Percentiles rank a stretch among this genome's conserved stretches.
These are phyloP conservation scores for Nepenthes alata DNA, from an alignment of 179 eudicot species.

Conservation along the genomic window DNA sequence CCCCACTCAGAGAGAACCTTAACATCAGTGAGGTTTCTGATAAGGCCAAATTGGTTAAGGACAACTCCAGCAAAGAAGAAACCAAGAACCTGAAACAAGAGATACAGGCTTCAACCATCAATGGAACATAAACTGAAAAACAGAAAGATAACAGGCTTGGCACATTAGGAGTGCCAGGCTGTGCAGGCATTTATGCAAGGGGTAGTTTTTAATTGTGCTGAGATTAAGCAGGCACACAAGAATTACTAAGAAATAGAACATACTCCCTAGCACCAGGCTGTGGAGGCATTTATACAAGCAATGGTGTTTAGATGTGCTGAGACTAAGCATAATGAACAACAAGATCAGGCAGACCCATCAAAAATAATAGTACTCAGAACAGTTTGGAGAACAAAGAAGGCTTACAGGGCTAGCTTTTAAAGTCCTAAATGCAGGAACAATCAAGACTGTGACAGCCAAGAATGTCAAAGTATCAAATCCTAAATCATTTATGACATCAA, in stretches of 20 bases:
- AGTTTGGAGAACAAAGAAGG: not conserved
- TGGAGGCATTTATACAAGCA: no score
- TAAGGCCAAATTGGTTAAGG: conserved; percentile 84
- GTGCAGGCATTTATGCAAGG: not conserved
- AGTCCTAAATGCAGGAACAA: conserved; percentile 75
- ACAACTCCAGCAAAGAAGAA: conserved; percentile 96
- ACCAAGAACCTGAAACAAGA: conserved; percentile 69
- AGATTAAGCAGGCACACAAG: not conserved
- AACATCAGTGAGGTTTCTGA: conserved; percentile 89
- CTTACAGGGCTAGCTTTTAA: conserved; percentile 93
- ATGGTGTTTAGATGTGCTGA: no score
- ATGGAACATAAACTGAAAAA: not conserved
- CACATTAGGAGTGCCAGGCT: no score
- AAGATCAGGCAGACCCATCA: not conserved
- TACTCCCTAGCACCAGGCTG: no score
- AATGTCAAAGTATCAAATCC: conserved; percentile 96
- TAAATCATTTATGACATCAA: conserved; percentile 88
- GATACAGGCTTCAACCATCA: conserved; percentile 4
- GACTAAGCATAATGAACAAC: no score
- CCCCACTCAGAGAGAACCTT: conserved; percentile 99
- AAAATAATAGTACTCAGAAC: not conserved
- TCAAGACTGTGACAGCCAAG: conserved; percentile 76
- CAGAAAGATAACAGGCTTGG: not conserved
- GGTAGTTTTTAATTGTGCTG: not conserved
- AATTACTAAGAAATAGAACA: not conserved